These are phyloP conservation scores for Dothideomycetes sp. DNA, from an alignment of 2,329 filamentous ascomycete species.

Conservation along the genomic window DNA sequence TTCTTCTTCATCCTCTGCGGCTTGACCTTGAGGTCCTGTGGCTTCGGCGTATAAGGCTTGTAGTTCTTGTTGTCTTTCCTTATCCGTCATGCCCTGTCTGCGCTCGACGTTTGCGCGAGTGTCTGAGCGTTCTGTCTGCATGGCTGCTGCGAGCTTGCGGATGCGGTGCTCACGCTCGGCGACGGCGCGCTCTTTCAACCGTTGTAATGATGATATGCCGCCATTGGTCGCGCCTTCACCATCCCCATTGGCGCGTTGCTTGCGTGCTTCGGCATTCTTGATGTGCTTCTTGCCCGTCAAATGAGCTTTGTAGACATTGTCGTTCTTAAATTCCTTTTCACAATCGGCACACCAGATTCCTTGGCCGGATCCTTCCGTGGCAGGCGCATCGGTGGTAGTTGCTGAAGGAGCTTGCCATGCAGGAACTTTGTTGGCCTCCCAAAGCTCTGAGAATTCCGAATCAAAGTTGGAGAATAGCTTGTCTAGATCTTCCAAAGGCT, in stretches of 20 bases:
- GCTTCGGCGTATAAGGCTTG: conserved; percentile 68
- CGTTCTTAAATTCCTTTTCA: conserved; percentile 89
- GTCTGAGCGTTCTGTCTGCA: conserved; percentile 80
- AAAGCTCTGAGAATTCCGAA: conserved; percentile 71
- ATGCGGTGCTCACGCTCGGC: conserved; percentile 82
- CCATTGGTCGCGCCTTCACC: conserved; percentile 18
- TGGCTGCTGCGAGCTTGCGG: conserved; percentile 66
- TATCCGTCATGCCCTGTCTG: conserved; percentile 93
- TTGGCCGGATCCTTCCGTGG: conserved; percentile 50
- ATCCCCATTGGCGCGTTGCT: conserved; percentile 28
- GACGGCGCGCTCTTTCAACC: conserved; percentile 79
- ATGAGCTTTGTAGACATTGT: conserved; percentile 88
- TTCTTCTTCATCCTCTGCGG: conserved; percentile 49
- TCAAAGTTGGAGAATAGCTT: conserved; percentile 69
- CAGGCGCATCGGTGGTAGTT: conserved; percentile 26
- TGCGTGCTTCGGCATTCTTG: conserved; percentile 63
- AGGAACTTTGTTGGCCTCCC: conserved; percentile 68
- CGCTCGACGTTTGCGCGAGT: conserved; percentile 93
- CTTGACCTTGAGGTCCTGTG: conserved; percentile 16
- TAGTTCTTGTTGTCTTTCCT: conserved; percentile 86
- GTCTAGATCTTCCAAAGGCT: conserved; percentile 77
- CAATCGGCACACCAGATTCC: conserved; percentile 86
- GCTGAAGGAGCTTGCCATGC: conserved; percentile 57
- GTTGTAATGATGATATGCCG: conserved; percentile 22
- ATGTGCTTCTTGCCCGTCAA: conserved; percentile 87